Evolutionary conservation across 2,329 filamentous ascomycete species (phyloP).

Genomic region (Aspergillus sp.): DNA sequence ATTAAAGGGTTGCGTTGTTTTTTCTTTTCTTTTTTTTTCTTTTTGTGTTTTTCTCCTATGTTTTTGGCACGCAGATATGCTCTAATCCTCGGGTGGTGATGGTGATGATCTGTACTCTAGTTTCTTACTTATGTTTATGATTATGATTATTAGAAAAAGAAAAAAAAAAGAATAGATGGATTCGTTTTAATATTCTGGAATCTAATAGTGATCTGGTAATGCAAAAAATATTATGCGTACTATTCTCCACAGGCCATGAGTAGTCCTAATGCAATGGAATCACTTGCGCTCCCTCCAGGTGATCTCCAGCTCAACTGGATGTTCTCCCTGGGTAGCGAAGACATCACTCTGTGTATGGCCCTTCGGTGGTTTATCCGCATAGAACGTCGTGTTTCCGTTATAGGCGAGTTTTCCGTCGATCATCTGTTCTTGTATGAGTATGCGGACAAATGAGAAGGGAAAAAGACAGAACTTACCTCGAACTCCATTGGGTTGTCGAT

Average conservation of each 20-base stretch:
- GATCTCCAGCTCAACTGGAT: slow-evolving; percentile 29
- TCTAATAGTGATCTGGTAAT: neutral
- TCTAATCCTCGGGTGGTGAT: slow-evolving; percentile 9
- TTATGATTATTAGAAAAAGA: neutral
- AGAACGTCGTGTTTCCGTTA: slow-evolving; percentile 30
- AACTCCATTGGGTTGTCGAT: slow-evolving; percentile 24
- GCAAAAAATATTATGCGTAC: neutral
- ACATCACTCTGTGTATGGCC: slow-evolving; percentile 28
- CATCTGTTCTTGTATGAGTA: slow-evolving; percentile 12
- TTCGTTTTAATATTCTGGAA: neutral
- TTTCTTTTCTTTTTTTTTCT: neutral
- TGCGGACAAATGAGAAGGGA: neutral
- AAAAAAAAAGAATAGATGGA: neutral
- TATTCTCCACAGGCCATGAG: neutral
- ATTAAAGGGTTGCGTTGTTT: neutral
- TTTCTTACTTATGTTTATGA: neutral
- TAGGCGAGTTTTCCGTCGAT: slow-evolving; percentile 28
- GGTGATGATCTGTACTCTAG: slow-evolving; percentile 9
- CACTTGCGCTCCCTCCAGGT: slow-evolving; percentile 20
- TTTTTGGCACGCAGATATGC: slow-evolving; percentile 12
- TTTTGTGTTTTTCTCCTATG: slow-evolving; percentile 1
- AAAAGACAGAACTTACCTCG: slow-evolving; percentile 16
- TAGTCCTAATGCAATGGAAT: neutral
- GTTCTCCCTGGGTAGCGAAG: slow-evolving; percentile 24
- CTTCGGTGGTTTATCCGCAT: slow-evolving; percentile 32